phyloP scores from a whole-genome alignment of 139 green algal species.

The Mychonastes homosphaera region DNA sequence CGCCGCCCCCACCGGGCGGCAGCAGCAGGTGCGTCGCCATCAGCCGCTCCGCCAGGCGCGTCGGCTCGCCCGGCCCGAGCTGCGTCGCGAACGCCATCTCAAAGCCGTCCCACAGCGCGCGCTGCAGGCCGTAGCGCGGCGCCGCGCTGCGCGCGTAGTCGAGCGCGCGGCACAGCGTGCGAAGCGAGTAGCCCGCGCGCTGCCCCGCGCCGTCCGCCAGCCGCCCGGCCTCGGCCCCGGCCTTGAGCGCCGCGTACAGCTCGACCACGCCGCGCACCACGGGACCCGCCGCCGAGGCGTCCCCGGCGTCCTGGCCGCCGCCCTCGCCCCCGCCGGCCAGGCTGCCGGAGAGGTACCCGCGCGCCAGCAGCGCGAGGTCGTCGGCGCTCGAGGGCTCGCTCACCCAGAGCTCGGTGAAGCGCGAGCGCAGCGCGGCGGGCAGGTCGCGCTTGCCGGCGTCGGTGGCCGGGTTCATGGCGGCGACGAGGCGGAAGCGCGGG shows the following conservation, averaged over 20 bases:
- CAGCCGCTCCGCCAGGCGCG: background rate
- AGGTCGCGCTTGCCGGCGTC: conserved; percentile 93
- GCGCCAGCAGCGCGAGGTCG: conserved; percentile 74
- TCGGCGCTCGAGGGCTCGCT: conserved; percentile 60
- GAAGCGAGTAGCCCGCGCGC: conserved; percentile 83
- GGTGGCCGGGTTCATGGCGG: conserved; percentile 96
- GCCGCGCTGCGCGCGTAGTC: conserved; percentile 66
- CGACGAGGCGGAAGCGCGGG: conserved; percentile 86
- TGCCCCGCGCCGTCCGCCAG: conserved; percentile 77
- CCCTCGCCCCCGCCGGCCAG: conserved; percentile 32
- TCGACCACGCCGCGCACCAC: conserved; percentile 77
- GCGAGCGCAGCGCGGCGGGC: conserved; percentile 64
- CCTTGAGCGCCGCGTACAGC: conserved; percentile 81
- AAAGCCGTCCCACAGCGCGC: conserved; percentile 83
- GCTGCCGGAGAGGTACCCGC: conserved; percentile 55
- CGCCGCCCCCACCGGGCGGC: no score
- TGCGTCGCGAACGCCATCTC: conserved; percentile 92
- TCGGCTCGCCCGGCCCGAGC: conserved; percentile 48
- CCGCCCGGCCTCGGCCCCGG: conserved; percentile 52
- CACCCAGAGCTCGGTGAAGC: conserved; percentile 94
- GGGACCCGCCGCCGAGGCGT: conserved; percentile 11
- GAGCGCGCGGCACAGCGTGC: conserved; percentile 83
- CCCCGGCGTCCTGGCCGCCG: background rate
- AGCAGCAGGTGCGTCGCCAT: no score
- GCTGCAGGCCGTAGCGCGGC: conserved; percentile 75